Base-by-base conservation (phyloP, 441 rosid species). In the Brassica hybrid region DNA sequence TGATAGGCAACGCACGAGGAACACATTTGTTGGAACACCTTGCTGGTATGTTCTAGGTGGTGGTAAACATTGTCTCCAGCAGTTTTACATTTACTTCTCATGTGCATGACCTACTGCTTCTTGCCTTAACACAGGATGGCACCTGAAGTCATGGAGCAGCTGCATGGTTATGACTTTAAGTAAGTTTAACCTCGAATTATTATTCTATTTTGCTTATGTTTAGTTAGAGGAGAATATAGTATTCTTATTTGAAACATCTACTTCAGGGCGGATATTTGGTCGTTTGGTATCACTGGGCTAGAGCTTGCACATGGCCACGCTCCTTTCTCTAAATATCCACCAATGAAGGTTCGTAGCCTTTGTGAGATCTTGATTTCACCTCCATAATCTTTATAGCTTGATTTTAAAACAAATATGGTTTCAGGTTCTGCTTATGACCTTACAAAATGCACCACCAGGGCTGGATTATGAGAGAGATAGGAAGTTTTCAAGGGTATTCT, bases 221-320 rank as follows among this genome's bases (percentile, higher is more conserved):
- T 56, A 58, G 45, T 82, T n/a, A 34, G 63, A 54, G 25, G 45
- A 7, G 38, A 72, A 75, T 72, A 27, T 19, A 11, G 19, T 67
- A 81, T 81, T 76, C 68, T 73, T 78, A 81, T 79, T 72, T 77
- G 34, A 21, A 84, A 72, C 69, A 82, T 80, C 54, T 32, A 71
- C 30, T 76, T 79, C 86, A 96, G 99, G 88, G 99, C 97, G 71
- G 99, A 96, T 84, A 94, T 96, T 60, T 96, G 99, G 99, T 96
- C 99, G 7, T 96, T 96, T 79, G 99, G 98, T 50, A 96, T 96
- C 69, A 96, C 99, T 9, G 99, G 96, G 70, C 73, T 96, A 71
- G 99, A 96, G 87, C 97, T 96, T 80, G 98, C 99, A 52, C 99
- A 94, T 85, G 99, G 99, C n/a, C 99, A 95, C 81, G 98, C 98